Percentiles rank a stretch among this genome's conserved stretches.
These are phyloP conservation scores for Acanthochlamys bracteata DNA, from an alignment of 106 monocot species.

Conservation along the genomic window DNA sequence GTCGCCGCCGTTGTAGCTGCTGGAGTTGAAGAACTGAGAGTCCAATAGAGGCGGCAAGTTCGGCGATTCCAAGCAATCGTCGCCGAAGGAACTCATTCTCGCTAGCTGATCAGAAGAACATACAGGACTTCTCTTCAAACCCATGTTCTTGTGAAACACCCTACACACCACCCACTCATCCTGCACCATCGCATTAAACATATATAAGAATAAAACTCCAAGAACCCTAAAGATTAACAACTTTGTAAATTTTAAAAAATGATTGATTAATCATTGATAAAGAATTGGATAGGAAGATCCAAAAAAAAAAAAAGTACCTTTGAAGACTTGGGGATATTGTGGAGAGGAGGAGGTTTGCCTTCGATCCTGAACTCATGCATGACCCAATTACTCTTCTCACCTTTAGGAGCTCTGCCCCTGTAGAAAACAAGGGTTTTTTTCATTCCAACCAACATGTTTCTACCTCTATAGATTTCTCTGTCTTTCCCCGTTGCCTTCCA, in stretches of 20 bases:
- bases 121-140: constrained; percentile 19
- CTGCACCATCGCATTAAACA: constrained; percentile 20
- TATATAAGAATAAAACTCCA: no score
- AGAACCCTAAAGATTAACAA: no score
- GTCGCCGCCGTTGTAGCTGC: not conserved
- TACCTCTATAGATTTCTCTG: constrained; percentile 55
- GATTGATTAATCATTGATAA: not conserved
- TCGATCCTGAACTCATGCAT: constrained; percentile 86
- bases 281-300: not conserved
- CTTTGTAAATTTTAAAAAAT: no score
- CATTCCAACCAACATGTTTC: constrained; percentile 48
- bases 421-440: constrained; percentile 92
- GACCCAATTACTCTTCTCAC: constrained; percentile 79
- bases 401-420: constrained; percentile 60
- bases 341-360: constrained; percentile 17
- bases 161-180: constrained; percentile 79
- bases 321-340: constrained; percentile 22
- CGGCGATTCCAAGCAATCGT: constrained; percentile 19
- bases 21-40: constrained; percentile 4
- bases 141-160: constrained; percentile 54
- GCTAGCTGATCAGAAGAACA: constrained; percentile 5
- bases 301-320: constrained; percentile 22
- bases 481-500: constrained; percentile 95
- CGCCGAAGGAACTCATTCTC: constrained; percentile 19
- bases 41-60: constrained; percentile 40